Percentiles rank a stretch among this genome's conserved stretches.
These are phyloP conservation scores for Xerocomus brunneocitrinus DNA, from an alignment of 768 basidiomycete genomes.

Conservation along the genomic window DNA sequence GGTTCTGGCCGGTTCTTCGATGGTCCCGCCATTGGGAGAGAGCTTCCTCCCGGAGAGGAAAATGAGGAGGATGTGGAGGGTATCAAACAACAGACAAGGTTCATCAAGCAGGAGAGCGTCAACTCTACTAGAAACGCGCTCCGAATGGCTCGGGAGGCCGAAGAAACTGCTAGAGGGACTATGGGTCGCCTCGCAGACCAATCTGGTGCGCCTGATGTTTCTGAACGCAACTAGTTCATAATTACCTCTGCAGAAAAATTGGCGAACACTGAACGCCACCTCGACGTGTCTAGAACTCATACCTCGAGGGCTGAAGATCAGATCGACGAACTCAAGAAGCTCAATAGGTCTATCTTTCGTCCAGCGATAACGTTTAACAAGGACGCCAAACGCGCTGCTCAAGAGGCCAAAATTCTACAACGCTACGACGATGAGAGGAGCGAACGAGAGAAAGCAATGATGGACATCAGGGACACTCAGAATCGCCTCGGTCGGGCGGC, in stretches of 20 bases:
- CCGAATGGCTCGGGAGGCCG: constrained; percentile 89
- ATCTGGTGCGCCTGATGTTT: constrained; percentile 59
- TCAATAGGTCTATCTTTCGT: constrained; percentile 93
- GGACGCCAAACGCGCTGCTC: constrained; percentile 80
- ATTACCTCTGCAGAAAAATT: constrained; percentile 55
- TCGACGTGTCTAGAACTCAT: constrained; percentile 88
- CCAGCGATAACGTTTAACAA: constrained; percentile 93
- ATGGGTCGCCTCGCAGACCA: constrained; percentile 82
- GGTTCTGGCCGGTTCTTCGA: constrained; percentile 69
- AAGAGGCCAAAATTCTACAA: constrained; percentile 76
- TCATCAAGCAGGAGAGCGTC: constrained; percentile 88
- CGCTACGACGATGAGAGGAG: constrained; percentile 85
- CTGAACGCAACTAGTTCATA: not conserved
- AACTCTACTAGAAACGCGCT: constrained; percentile 89
- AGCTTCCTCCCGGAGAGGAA: constrained; percentile 61
- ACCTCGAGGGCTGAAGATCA: constrained; percentile 86
- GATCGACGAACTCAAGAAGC: constrained; percentile 88
- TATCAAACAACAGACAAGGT: constrained; percentile 89
- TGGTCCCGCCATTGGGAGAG: constrained; percentile 44
- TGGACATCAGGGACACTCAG: constrained; percentile 83
- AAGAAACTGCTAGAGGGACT: constrained; percentile 90
- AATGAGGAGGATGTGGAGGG: constrained; percentile 88
- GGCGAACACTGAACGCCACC: constrained; percentile 91
- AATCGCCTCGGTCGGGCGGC: constrained; percentile 75
- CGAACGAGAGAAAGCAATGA: constrained; percentile 80